Evolutionary conservation across 805 yeast species (phyloP).

Genomic region (Zygosaccharomyces pseudorouxii): DNA sequence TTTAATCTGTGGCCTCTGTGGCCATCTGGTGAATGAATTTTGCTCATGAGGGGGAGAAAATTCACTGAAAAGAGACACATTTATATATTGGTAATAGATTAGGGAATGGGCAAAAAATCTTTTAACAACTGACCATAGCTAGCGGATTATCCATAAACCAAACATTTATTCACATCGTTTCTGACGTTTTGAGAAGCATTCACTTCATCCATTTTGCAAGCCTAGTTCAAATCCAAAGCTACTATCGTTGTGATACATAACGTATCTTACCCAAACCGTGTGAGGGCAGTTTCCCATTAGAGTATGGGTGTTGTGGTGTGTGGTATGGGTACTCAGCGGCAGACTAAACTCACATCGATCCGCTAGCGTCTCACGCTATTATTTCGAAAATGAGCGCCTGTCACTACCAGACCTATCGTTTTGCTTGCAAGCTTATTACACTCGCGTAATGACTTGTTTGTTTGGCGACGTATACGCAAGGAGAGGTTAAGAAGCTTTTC

Average conservation of each 20-base stretch:
- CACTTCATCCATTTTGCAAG: constrained; percentile 9
- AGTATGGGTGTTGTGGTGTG: neutral
- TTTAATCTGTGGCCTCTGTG: neutral
- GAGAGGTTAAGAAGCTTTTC: neutral
- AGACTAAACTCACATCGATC: neutral
- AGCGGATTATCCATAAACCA: constrained; percentile 12
- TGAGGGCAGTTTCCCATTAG: neutral
- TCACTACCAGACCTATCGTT: neutral
- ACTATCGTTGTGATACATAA: neutral
- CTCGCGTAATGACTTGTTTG: neutral
- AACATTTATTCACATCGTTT: neutral
- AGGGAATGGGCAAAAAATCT: neutral
- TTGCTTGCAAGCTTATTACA: neutral
- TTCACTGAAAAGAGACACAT: constrained; percentile 16
- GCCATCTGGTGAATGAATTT: constrained; percentile 13
- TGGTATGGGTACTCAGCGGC: neutral
- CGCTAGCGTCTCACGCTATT: neutral
- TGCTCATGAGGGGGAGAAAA: constrained; percentile 12
- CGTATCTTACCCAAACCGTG: neutral
- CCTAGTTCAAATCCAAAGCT: constrained; percentile 13
- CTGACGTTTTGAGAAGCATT: constrained; percentile 3
- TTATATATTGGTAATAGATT: neutral
- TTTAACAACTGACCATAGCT: neutral
- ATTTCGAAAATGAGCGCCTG: neutral
- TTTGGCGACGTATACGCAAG: neutral